Evolutionary conservation across 495 filamentous ascomycete genomes (phyloP), one percentile per base, ranked within the genome.

Genomic region (Eremomyces bilateralis): DNA sequence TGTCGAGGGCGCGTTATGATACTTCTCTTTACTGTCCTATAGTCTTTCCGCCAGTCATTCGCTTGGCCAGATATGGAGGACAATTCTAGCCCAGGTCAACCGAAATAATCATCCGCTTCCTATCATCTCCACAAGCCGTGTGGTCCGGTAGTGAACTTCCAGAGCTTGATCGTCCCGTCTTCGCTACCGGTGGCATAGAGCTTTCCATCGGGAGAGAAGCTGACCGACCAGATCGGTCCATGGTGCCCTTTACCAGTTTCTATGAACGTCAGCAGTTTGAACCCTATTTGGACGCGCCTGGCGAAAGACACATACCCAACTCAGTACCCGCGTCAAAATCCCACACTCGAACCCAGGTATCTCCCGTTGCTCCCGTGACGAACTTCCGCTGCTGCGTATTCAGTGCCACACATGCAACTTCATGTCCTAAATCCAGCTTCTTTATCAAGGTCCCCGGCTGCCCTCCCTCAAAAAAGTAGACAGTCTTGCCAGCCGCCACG

Each of bases 171-270:
- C 0, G 88, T 97, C 28, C 88, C 88, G 51, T 97, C 88, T 47
- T 97, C 88, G 28, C 83, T 93, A 18, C 83, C 88, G 1, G 90
- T 95, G 4, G 81, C 85, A 52, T 93, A 97, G 10, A 95, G 56
- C 52, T 85, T 93, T 19, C 82, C 83, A 53, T 95, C 84, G 1
- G 88, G 88, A 6, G 80, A 85, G 57, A 95, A 95, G 35, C 71
- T 73, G 34, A 90, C 67, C 15, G 79, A 88, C 90, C 88, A 95
- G 37, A 95, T 84, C 6, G 84, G 84, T 10, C 90, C 88, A 50
- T 97, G 88, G 49, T 95, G 90, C 15, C 88, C 90, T 54, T 93
- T 95, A 62, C 90, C 82, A 15, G 88, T 72, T 45, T 97, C 84
- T 65, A 34, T 31, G 5, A n/a, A 22, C 15, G 17, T 38, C 12